These are phyloP conservation scores for Fragaria iinumae DNA, from an alignment of 306 rosid species.

Conservation along the genomic window DNA sequence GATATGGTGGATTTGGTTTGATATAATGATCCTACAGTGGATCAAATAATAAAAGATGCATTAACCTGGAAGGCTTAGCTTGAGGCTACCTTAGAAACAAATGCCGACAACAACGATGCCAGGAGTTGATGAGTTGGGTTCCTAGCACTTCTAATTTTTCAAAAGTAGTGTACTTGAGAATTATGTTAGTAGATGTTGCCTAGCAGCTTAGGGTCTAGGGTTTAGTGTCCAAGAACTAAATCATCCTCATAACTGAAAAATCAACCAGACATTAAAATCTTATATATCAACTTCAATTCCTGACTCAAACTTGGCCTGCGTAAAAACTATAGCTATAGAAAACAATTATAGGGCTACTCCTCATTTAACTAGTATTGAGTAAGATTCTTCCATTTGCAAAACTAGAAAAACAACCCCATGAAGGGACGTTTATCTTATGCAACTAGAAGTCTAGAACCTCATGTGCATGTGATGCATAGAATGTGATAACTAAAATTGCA, in stretches of 20 bases:
- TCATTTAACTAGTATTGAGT: not conserved
- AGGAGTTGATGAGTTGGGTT: not conserved
- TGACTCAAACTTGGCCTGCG: not conserved
- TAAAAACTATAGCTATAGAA: not conserved
- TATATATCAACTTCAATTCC: not conserved
- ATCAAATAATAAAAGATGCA: not conserved
- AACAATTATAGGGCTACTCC: not conserved
- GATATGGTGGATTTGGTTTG: not conserved
- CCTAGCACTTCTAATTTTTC: not conserved
- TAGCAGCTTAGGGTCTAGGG: not conserved
- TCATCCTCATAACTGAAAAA: not conserved
- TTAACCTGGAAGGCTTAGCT: not conserved
- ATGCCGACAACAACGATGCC: not conserved
- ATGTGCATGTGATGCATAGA: not conserved
- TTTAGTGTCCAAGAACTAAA: not conserved
- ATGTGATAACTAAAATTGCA: no score
- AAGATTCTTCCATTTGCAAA: not conserved
- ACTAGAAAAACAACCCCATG: not conserved
- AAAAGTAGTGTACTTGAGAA: not conserved
- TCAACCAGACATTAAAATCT: not conserved
- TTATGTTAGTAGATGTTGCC: not conserved
- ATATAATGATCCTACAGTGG: not conserved
- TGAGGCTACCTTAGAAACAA: not conserved
- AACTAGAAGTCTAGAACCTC: not conserved
- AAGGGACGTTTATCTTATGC: not conserved